phyloP scores from a whole-genome alignment of 2,329 filamentous ascomycete species.

The Fusarium coicis region DNA sequence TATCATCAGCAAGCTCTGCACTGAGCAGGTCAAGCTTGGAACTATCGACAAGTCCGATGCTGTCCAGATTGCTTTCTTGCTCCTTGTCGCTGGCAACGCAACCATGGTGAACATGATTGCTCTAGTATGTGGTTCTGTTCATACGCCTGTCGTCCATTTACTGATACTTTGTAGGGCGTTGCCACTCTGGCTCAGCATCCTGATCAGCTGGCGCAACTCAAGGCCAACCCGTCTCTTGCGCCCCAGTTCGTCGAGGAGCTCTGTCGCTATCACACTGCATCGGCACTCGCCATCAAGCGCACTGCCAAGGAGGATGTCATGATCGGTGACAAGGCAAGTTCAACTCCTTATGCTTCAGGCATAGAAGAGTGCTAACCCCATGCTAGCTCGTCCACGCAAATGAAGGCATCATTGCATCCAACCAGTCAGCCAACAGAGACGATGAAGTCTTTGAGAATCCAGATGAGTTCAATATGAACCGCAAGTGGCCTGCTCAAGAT shows the following conservation, averaged over 20 bases:
- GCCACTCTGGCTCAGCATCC: conserved; percentile 58
- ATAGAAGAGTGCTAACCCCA: not conserved
- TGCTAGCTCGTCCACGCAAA: conserved; percentile 52
- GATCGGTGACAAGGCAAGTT: conserved; percentile 53
- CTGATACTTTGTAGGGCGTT: conserved; percentile 49
- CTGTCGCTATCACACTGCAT: conserved; percentile 60
- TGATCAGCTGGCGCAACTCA: conserved; percentile 54
- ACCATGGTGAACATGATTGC: conserved; percentile 64
- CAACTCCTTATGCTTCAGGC: not conserved
- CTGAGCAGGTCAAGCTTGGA: conserved; percentile 54
- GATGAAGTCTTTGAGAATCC: conserved; percentile 55
- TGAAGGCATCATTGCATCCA: conserved; percentile 60
- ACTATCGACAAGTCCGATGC: conserved; percentile 54
- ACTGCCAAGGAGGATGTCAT: conserved; percentile 59
- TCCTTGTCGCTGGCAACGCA: conserved; percentile 63
- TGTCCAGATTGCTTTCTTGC: conserved; percentile 60
- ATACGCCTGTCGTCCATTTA: accelerated
- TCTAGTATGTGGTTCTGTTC: conserved; percentile 45
- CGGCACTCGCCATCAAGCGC: conserved; percentile 58
- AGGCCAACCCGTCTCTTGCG: conserved; percentile 51
- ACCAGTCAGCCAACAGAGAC: conserved; percentile 60
- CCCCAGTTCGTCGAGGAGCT: conserved; percentile 59
- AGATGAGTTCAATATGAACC: conserved; percentile 57
- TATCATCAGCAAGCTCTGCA: conserved; percentile 57
- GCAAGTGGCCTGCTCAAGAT: conserved; percentile 45